Evolutionary conservation across 108 stramenopile genomes (phyloP).

Genomic region (Aureococcus anophagefferens): DNA sequence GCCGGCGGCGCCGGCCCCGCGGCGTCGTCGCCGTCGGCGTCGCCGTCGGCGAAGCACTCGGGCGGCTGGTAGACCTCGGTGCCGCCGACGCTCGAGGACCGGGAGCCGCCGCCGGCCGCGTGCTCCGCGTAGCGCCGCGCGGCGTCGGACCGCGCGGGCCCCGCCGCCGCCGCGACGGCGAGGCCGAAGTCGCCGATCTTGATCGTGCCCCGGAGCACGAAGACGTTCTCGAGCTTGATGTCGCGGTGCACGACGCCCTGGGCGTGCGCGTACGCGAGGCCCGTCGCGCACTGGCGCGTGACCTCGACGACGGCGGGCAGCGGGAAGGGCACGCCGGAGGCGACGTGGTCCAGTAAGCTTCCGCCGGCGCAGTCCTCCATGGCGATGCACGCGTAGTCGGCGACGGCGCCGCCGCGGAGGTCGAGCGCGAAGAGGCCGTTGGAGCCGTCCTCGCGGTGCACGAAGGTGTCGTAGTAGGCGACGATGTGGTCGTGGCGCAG

Average conservation of each 20-base stretch:
- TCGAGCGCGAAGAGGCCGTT: background rate
- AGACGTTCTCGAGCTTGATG: constrained; percentile 1
- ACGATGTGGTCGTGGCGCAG: background rate
- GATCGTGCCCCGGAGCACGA: background rate
- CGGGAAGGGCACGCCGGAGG: background rate
- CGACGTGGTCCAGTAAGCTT: background rate
- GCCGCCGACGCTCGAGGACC: background rate
- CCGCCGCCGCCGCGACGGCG: background rate
- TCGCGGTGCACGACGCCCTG: background rate
- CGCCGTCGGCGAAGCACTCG: background rate
- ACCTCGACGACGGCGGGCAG: background rate
- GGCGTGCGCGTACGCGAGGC: background rate
- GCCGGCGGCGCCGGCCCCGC: background rate
- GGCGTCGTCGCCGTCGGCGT: too few relatives aligned
- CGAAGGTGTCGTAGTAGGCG: background rate
- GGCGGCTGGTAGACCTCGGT: background rate
- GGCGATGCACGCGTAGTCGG: constrained; percentile 1
- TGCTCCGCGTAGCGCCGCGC: too few relatives aligned
- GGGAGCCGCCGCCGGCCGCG: too few relatives aligned
- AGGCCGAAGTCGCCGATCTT: constrained; percentile 2
- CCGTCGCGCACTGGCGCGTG: background rate
- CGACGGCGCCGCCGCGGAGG: background rate
- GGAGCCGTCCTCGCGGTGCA: background rate
- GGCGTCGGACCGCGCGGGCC: too few relatives aligned
- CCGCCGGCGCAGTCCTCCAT: constrained; percentile 3